Evolutionary conservation across 2,329 filamentous ascomycete species (phyloP).

Genomic region (Trichophyton mentagrophytes): DNA sequence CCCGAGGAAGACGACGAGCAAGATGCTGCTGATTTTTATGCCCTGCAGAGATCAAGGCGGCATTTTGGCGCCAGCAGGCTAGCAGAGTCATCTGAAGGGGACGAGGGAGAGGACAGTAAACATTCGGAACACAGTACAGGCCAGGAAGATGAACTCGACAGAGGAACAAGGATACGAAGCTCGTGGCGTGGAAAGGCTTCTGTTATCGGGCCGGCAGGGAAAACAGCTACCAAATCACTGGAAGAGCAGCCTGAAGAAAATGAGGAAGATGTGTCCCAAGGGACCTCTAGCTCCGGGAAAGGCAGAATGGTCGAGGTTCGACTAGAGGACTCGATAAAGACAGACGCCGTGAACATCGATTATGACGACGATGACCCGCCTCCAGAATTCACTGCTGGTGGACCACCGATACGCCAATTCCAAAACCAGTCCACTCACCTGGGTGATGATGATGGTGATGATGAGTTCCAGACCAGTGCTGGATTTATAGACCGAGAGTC

Average conservation of each 20-base stretch:
- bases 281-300: slow-evolving; percentile 45
- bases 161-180: slow-evolving; percentile 42
- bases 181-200: slow-evolving; percentile 43
- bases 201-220: slow-evolving; percentile 13
- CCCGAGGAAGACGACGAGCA: slow-evolving; percentile 87
- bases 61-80: slow-evolving; percentile 76
- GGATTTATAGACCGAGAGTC: slow-evolving; percentile 39
- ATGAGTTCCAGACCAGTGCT: slow-evolving; percentile 28
- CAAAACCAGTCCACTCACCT: slow-evolving; percentile 30
- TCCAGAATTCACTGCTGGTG: slow-evolving; percentile 33
- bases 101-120: slow-evolving; percentile 41
- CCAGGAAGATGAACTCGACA: slow-evolving; percentile 37
- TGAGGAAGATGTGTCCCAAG: slow-evolving; percentile 12
- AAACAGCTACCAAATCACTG: slow-evolving; percentile 20
- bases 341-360: slow-evolving; percentile 33
- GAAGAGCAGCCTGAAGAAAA: slow-evolving; percentile 23
- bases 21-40: slow-evolving; percentile 86
- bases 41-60: slow-evolving; percentile 74
- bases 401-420: slow-evolving; percentile 44
- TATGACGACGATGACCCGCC: slow-evolving; percentile 26
- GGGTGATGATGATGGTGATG: slow-evolving; percentile 27
- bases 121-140: slow-evolving; percentile 28
- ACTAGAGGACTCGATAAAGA: slow-evolving; percentile 52
- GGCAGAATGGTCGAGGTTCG: slow-evolving; percentile 72
- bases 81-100: slow-evolving; percentile 73